These are phyloP conservation scores for Cadophora luteo-olivacea DNA, from an alignment of 2,329 filamentous ascomycete genomes.

Conservation along the genomic window DNA sequence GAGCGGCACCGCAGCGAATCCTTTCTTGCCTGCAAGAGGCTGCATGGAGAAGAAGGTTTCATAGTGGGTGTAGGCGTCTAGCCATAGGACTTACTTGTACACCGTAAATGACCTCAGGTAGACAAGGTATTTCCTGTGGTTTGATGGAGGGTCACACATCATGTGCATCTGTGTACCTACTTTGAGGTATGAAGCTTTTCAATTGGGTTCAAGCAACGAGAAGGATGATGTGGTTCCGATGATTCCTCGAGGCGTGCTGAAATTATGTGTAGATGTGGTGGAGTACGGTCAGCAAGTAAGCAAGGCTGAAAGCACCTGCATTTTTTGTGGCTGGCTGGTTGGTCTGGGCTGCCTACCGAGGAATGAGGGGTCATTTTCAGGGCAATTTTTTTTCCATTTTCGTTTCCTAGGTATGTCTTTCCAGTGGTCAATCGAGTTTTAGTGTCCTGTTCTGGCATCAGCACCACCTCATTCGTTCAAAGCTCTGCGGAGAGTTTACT, in stretches of 20 bases:
- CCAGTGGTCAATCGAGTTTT: too few species aligned
- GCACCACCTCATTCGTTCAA: background rate
- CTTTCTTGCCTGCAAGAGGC: background rate
- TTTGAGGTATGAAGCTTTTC: background rate
- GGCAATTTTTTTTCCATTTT: background rate
- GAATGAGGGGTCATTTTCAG: slow-evolving; percentile 1
- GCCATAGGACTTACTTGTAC: background rate
- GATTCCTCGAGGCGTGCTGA: background rate
- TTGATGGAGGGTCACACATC: too few species aligned
- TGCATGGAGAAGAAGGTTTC: background rate
- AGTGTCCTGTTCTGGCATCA: background rate
- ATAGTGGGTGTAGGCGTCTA: background rate
- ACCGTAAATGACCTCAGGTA: background rate
- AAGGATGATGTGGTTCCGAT: background rate
- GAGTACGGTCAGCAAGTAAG: slow-evolving; percentile 4
- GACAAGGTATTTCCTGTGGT: too few species aligned
- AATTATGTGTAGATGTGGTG: background rate
- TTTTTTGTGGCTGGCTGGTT: slow-evolving; percentile 10
- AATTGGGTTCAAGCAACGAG: background rate
- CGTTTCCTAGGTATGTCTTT: too few species aligned
- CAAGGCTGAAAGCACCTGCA: background rate
- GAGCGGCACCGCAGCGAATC: background rate
- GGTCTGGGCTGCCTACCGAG: background rate
- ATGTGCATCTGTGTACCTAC: background rate
- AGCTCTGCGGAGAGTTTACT: background rate